Percentiles rank a stretch among this genome's conserved stretches.
phyloP scores from a whole-genome alignment of 441 rosid species.

The Mallotus repandus region DNA sequence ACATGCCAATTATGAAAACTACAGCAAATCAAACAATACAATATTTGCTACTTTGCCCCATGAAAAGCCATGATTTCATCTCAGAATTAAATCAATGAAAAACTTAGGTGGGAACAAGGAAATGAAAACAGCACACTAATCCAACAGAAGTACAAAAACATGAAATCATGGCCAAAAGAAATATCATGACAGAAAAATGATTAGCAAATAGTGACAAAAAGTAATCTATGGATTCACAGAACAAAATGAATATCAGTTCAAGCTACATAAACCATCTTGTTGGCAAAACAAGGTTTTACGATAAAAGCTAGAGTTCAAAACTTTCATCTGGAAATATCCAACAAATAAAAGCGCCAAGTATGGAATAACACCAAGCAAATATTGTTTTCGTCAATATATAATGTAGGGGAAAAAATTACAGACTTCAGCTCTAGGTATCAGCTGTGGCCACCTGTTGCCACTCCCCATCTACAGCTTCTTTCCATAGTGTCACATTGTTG shows the following conservation, averaged over 20 bases:
- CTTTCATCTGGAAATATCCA: background rate
- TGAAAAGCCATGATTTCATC: no score
- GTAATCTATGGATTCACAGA: background rate
- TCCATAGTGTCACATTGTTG: conserved; percentile 73
- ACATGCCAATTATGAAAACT: no score
- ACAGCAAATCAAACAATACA: no score
- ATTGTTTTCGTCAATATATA: background rate
- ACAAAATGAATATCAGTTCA: background rate
- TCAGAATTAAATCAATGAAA: no score
- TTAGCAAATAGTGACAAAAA: background rate
- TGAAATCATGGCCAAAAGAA: background rate
- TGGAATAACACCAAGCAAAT: conserved; percentile 8
- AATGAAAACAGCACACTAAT: background rate
- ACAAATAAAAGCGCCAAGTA: background rate
- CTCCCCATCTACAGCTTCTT: conserved; percentile 79
- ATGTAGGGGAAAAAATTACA: conserved; percentile 2
- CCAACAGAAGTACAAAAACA: background rate
- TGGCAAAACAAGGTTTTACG: background rate
- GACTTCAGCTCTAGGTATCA: conserved; percentile 34
- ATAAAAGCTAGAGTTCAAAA: conserved; percentile 2
- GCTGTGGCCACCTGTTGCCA: conserved; percentile 70
- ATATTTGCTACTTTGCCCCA: no score
- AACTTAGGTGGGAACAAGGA: background rate
- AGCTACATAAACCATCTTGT: background rate
- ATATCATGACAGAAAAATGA: background rate